Base-by-base conservation (phyloP, 371 early-diverging fungal genomes). In the Chytridium lagenaria region DNA sequence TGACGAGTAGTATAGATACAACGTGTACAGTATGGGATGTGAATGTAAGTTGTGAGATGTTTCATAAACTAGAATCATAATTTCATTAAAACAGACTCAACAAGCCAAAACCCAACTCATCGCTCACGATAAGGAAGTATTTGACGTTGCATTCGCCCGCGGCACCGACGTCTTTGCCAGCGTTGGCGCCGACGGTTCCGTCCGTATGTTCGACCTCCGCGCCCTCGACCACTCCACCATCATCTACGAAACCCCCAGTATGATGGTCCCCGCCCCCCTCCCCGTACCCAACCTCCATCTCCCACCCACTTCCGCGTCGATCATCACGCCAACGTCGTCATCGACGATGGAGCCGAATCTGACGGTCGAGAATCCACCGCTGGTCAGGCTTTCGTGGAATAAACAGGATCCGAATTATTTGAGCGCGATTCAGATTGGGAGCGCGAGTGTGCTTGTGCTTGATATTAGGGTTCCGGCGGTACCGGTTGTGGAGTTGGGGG, bases 21-120 rank as follows among this genome's bases (percentile, higher is more conserved):
- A 98, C 99, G 15, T 98, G 99, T 79, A 97, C 98, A 1, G 92
- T 98, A 1, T 98, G 99, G 99, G 94, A 97, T 76, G 88, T 97
- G 10, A 92, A 92, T 69, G 88, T 86, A 59, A 57, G 65, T n/a
- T 76, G 57, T 55, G 57, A 30, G 7, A 34, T 10, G 30, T 34
- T 61, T 61, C 34, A 52, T 26, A 5, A 12, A 52, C 26, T 26
- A 23, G 23, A 12, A 52, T 52, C 30, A 28, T 33, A 22, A 51
- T 34, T 23, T 15, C 63, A n/a, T n/a, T n/a, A n/a, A n/a, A n/a
- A n/a, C n/a, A 89, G 85, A 93, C 95, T 10, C 90, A 88, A 61
- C 95, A 96, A 82, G 94, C 95, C 36, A 98, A 95, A 77, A 96
- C 98, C 1, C 98, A 98, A 76, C 85, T 98, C 50, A 98, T 98